A percentile compares a stretch with the other conserved stretches of the same genome.
These are phyloP conservation scores for Salvia miltiorrhiza DNA, from an alignment of 257 asterid species.

Conservation along the genomic window DNA sequence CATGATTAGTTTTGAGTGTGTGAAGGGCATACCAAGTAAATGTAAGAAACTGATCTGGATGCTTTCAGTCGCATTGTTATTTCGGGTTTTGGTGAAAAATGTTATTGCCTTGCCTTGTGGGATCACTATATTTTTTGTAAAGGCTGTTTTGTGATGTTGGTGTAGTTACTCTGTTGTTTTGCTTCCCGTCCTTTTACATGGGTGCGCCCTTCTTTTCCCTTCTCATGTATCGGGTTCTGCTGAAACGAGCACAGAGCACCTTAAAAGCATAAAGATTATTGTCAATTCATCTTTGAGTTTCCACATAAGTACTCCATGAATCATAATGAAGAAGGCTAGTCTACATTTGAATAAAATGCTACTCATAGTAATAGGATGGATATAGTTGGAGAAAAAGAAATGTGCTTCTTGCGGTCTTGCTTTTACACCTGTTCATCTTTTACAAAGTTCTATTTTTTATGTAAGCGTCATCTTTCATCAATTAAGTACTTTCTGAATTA, in stretches of 20 bases:
- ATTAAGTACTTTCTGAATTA: constrained; percentile 1
- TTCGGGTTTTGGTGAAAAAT: not conserved
- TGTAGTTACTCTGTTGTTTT: not conserved
- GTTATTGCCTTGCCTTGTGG: not conserved
- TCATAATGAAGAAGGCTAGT: not conserved
- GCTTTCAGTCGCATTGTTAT: not conserved
- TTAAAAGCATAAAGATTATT: not conserved
- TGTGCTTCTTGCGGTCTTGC: not conserved
- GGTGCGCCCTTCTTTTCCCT: not conserved
- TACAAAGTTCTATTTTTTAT: not conserved
- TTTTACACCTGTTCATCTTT: not conserved
- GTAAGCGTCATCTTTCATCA: not conserved
- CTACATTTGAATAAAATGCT: not conserved
- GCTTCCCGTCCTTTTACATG: not conserved
- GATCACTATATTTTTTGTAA: not conserved
- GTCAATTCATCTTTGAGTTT: not conserved
- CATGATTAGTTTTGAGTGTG: not conserved
- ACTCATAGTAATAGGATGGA: not conserved
- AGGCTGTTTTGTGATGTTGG: not conserved
- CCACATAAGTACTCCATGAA: not conserved
- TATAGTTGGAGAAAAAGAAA: not conserved
- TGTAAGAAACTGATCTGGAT: not conserved
- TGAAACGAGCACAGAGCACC: not conserved
- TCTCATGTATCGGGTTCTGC: not conserved
- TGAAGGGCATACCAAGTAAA: not conserved